A percentile compares a stretch with the other conserved stretches of the same genome.
Evolutionary conservation across 163 green algal species (phyloP).

Genomic region (Chlamydomonas reinhardtii): DNA sequence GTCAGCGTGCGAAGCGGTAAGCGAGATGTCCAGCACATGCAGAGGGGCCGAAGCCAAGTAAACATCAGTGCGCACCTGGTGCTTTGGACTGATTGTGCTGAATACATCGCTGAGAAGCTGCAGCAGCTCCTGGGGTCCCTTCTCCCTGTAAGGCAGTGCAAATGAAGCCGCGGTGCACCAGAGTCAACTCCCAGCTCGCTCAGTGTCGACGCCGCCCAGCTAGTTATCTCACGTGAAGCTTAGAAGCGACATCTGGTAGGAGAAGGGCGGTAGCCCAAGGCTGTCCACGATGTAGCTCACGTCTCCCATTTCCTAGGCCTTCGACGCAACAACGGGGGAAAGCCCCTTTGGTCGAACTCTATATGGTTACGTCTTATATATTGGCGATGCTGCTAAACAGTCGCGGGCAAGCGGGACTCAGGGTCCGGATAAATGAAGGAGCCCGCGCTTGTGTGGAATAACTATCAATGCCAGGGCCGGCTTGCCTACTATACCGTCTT

Average conservation of each 20-base stretch:
- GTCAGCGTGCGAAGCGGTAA: too few relatives aligned
- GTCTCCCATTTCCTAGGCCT: conserved; percentile 58
- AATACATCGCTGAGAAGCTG: conserved; percentile 73
- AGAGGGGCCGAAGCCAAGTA: neutral
- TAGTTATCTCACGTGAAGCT: conserved; percentile 62
- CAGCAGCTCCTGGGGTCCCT: conserved; percentile 64
- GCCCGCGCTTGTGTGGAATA: too few relatives aligned
- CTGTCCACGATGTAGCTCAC: conserved; percentile 75
- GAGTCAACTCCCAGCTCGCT: neutral
- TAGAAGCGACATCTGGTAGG: conserved; percentile 62
- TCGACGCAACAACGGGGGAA: neutral
- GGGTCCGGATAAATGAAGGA: too few relatives aligned
- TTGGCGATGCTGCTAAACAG: too few relatives aligned
- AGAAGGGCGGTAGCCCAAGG: conserved; percentile 66
- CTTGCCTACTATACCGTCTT: too few relatives aligned
- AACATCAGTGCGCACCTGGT: conserved; percentile 50
- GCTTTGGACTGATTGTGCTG: conserved; percentile 65
- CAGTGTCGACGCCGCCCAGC: too few relatives aligned
- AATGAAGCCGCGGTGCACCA: conserved; percentile 13
- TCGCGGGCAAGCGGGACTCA: too few relatives aligned
- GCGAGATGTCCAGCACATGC: too few relatives aligned
- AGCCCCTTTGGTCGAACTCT: too few relatives aligned
- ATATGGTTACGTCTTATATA: too few relatives aligned
- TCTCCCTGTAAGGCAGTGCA: conserved; percentile 60
- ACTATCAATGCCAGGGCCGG: too few relatives aligned